phyloP scores from a whole-genome alignment of 805 yeast species.

The Maudiozyma bulderi region DNA sequence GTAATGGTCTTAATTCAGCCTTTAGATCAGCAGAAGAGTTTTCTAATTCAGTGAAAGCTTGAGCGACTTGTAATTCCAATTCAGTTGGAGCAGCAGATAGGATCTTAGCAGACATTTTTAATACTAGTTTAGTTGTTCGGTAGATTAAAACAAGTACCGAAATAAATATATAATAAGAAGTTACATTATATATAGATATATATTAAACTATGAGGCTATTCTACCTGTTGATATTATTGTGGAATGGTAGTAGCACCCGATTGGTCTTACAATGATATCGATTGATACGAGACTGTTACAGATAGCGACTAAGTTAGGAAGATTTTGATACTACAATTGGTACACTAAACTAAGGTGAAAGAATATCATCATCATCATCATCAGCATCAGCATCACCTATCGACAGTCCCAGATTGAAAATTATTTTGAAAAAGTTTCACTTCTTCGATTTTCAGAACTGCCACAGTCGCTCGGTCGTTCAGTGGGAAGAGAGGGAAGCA shows the following conservation, averaged over 20 bases:
- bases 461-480: too few relatives aligned
- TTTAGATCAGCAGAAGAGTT: conserved; percentile 86
- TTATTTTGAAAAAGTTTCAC: too few relatives aligned
- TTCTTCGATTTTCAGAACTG: too few relatives aligned
- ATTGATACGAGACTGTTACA: too few relatives aligned
- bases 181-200: neutral
- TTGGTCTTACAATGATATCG: too few relatives aligned
- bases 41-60: conserved; percentile 95
- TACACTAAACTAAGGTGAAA: too few relatives aligned
- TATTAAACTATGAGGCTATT: neutral
- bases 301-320: too few relatives aligned
- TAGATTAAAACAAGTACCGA: neutral
- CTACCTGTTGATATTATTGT: neutral
- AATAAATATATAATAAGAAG: neutral
- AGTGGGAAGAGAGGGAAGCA: too few relatives aligned
- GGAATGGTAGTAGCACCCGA: neutral
- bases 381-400: too few relatives aligned
- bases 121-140: neutral
- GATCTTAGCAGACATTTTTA: conserved; percentile 56
- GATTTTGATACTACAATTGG: too few relatives aligned
- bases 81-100: conserved; percentile 92
- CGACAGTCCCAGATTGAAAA: too few relatives aligned
- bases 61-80: conserved; percentile 98
- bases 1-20: conserved; percentile 96
- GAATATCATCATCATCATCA: too few relatives aligned